Evolutionary conservation across 306 rosid genomes (phyloP), one percentile per base, ranked within the genome.

Genomic region (Dryas octopetala): DNA sequence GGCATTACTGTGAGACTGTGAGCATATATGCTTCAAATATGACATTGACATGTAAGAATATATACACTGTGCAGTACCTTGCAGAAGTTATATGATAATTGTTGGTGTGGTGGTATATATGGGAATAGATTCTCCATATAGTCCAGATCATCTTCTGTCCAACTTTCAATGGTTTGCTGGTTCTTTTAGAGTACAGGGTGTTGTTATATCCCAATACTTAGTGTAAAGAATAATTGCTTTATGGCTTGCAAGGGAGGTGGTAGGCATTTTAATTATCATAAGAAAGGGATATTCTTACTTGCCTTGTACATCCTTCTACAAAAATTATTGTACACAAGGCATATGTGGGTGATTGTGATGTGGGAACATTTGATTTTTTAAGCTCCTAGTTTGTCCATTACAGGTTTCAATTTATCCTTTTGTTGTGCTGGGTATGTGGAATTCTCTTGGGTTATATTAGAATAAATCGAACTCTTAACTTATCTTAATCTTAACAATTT

Each of bases 221-320:
- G 16, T 59, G 79, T 17, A 73, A 62, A 40, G 79, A 77, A 77
- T 77, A 47, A 73, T 66, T 61, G 71, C 82, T 73, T 77, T 66
- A 44, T 73, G 63, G 58, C 43, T 48, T 4, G 66, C 54, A 10
- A 26, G 9, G 16, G 41, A 48, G 54, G 38, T 47, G 60, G 17
- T 5, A 54, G 3, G 26, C 45, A 53, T 65, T 54, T 75, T 50
- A 19, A 19, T 19, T 23, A 65, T 17, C 43, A 7, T 10, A 70
- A 64, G 77, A 47, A 75, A 70, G 40, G 80, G 47, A 70, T 76
- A 80, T 70, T 80, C 84, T 57, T 75, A 7, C 77, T 64, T 64
- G 67, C 74, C 80, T 70, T 80, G 55, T n/a, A 12, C 48, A 47
- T 23, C 63, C 58, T 57, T 12, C 62, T 55, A 44, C 23, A 41